A percentile compares a stretch with the other conserved stretches of the same genome.
Conservation (phyloP, 139 green algal species). For the Ettlia oleoabundans region DNA sequence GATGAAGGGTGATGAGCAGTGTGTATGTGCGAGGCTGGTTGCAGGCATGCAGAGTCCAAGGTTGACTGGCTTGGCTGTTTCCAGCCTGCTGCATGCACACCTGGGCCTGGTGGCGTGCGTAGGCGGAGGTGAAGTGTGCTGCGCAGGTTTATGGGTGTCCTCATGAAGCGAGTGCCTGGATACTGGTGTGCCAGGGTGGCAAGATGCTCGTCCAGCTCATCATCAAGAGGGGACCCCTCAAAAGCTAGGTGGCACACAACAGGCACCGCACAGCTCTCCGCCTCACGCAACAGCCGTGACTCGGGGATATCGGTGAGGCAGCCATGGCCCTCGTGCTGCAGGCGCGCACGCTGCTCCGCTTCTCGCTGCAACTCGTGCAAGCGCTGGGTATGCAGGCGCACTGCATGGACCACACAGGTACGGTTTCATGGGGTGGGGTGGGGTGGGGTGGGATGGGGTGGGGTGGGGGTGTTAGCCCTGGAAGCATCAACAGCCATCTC, state of each 20-base stretch:
- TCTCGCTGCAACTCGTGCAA: slow-evolving; percentile 16
- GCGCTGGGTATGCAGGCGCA: neutral
- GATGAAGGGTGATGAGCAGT: neutral
- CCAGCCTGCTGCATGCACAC: too few species aligned
- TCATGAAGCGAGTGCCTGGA: slow-evolving; percentile 36
- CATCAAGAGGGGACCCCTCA: neutral
- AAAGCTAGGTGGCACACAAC: slow-evolving; percentile 22
- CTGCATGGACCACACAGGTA: slow-evolving; percentile 11
- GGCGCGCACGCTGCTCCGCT: neutral
- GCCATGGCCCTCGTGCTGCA: slow-evolving; percentile 20
- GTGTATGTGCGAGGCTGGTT: neutral
- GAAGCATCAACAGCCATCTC: too few species aligned
- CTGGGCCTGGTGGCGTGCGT: slow-evolving; percentile 11
- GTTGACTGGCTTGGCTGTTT: too few species aligned
- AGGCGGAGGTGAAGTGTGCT: slow-evolving; percentile 34
- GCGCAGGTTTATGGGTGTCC: neutral
- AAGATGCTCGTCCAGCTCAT: slow-evolving; percentile 26
- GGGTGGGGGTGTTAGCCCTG: too few species aligned
- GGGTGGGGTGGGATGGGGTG: too few species aligned
- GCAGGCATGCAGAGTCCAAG: too few species aligned
- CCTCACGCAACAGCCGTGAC: neutral
- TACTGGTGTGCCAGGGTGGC: slow-evolving; percentile 19
- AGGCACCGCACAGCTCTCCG: neutral
- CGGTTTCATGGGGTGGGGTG: too few species aligned
- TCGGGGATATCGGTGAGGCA: neutral